Base-by-base conservation (phyloP, 768 basidiomycete species). In the Calocera viscosa region DNA sequence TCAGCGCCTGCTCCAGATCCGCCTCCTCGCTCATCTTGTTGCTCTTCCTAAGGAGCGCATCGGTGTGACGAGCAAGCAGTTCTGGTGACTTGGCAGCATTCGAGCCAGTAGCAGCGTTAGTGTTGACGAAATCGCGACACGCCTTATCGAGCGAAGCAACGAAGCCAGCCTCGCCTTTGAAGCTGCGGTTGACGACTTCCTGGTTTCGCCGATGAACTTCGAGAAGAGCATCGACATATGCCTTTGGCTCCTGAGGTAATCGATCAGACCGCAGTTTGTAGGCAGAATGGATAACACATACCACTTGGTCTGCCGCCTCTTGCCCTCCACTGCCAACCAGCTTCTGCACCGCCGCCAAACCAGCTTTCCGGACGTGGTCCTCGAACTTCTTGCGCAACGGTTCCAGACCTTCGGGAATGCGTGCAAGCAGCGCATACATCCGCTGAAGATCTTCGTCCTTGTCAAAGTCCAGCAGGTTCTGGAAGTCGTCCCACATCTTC, bases 11-110 rank as follows among this genome's bases (percentile, higher is more conserved):
- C 76, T 99, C 95, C 2, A 97, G 78, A 70, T 94, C 91, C 34
- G 86, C 88, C 70, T 92, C 92, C 78, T 97, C 94, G 1, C 88
- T 84, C 77, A 94, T 83, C 80, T 96, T 96, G 80, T 96, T 98
- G 77, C 85, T 94, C 82, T 97, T 97, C 69, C 90, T 84, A 63
- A 99, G 78, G 35, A 97, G 77, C 67, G 88, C 82, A 75, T 99
- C 94, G 19, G 91, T 86, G 70, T 96, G 91, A 75, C 91, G 94
- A 33, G 94, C 93, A 28, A 99, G 78, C 63, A 97, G 77, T 74
- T 97, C 95, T 0, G 95, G 93, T 3, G 91, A 94, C 76, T 90
- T 93, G 30, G 87, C 87, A 0, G 84, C 80, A 2, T 74, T 72
- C 1, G 88, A 89, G 0, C 91, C 91, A 16, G 93, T 94, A 8